Percentiles rank a stretch among this genome's conserved stretches.
Conservation (phyloP, 2,329 filamentous ascomycete genomes). For the Plectosphaerella sp. region DNA sequence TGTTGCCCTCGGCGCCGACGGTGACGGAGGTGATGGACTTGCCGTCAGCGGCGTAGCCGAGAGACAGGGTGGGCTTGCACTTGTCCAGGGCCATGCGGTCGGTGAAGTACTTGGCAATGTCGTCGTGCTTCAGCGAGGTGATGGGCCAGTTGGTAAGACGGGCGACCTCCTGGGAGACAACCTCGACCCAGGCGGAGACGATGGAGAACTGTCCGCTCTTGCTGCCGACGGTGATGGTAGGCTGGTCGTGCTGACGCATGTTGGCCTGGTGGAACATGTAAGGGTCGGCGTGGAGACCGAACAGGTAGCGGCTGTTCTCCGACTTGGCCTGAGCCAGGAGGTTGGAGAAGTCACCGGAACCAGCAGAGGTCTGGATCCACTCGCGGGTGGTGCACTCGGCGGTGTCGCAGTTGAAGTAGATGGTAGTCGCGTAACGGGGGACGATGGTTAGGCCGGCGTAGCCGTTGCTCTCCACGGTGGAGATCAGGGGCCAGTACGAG, state of each 20-base stretch:
- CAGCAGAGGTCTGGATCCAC: slow-evolving; percentile 56
- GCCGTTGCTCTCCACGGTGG: slow-evolving; percentile 45
- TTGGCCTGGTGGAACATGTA: slow-evolving; percentile 65
- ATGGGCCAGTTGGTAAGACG: slow-evolving; percentile 35
- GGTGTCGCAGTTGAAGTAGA: slow-evolving; percentile 61
- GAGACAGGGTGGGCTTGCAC: slow-evolving; percentile 45
- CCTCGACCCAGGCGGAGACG: slow-evolving; percentile 55
- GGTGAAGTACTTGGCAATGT: slow-evolving; percentile 46
- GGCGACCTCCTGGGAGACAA: slow-evolving; percentile 45
- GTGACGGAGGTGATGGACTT: slow-evolving; percentile 45
- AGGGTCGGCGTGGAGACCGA: slow-evolving; percentile 49
- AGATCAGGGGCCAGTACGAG: not conserved
- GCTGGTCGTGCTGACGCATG: slow-evolving; percentile 44
- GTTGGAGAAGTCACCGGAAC: slow-evolving; percentile 46
- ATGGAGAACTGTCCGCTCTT: slow-evolving; percentile 42
- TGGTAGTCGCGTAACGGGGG: slow-evolving; percentile 55
- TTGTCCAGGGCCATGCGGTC: slow-evolving; percentile 48
- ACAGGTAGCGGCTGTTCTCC: slow-evolving; percentile 51
- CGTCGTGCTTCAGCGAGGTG: slow-evolving; percentile 29
- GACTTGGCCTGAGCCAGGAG: slow-evolving; percentile 45
- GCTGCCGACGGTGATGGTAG: slow-evolving; percentile 42
- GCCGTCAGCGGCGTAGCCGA: slow-evolving; percentile 34
- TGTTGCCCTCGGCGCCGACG: slow-evolving; percentile 41
- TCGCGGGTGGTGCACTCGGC: slow-evolving; percentile 53
- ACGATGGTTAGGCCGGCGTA: slow-evolving; percentile 52